phyloP scores from a whole-genome alignment of 164 flowering plant genomes.

The Piper betle region DNA sequence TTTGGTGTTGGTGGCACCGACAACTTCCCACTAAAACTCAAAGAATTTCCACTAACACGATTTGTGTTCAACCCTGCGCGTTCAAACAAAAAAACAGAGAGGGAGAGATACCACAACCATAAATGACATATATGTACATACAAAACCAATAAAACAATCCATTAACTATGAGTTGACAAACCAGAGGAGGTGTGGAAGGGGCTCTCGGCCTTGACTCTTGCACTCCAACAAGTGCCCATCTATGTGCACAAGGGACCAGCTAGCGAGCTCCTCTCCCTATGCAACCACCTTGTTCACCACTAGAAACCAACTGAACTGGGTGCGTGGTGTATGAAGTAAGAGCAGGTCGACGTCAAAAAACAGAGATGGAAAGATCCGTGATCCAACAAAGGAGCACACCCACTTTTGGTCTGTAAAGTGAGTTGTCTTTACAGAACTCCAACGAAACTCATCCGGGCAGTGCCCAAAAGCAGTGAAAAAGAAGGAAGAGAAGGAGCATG shows the following conservation, averaged over 20 bases:
- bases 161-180: constrained; percentile 7
- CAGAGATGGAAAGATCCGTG: no score
- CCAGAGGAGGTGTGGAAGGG: constrained; percentile 36
- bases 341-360: not conserved
- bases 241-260: not conserved
- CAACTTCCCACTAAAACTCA: constrained; percentile 29
- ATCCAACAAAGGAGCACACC: no score
- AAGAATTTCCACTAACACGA: constrained; percentile 22
- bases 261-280: no score
- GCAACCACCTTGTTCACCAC: not conserved
- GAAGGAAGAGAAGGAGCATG: no score
- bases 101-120: no score
- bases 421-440: no score
- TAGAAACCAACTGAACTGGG: not conserved
- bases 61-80: constrained; percentile 23
- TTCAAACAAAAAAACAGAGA: no score
- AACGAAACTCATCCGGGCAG: no score
- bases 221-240: constrained; percentile 71
- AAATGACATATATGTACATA: no score
- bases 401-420: no score
- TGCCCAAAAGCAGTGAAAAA: no score
- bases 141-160: no score
- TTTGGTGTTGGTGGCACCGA: constrained; percentile 36
- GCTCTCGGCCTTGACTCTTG: constrained; percentile 59
- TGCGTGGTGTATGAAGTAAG: not conserved